phyloP scores from a whole-genome alignment of 108 stramenopile species.

The Cyclotella baltica region DNA sequence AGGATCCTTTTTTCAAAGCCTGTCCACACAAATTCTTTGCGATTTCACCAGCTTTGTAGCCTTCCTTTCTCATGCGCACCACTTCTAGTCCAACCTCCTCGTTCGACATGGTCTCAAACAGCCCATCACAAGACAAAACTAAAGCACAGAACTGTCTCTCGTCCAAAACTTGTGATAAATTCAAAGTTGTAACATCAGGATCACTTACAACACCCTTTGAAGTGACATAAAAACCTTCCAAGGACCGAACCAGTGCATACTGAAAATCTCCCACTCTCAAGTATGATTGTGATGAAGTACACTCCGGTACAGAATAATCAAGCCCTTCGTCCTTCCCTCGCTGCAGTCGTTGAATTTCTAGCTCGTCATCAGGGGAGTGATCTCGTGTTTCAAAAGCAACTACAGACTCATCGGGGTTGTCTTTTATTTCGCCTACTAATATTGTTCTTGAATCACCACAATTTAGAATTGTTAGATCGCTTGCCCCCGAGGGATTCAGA shows the following conservation, averaged over 20 bases:
- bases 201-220: slow-evolving; percentile 80
- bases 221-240: slow-evolving; percentile 82
- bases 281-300: slow-evolving; percentile 56
- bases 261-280: slow-evolving; percentile 75
- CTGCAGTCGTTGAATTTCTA: slow-evolving; percentile 60
- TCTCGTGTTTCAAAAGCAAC: slow-evolving; percentile 71
- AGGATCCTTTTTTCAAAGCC: slow-evolving; percentile 78
- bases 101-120: slow-evolving; percentile 85
- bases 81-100: slow-evolving; percentile 75
- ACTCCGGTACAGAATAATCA: slow-evolving; percentile 72
- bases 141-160: slow-evolving; percentile 54
- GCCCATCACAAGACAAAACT: slow-evolving; percentile 79
- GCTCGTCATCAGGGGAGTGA: slow-evolving; percentile 69
- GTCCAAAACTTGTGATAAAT: slow-evolving; percentile 35
- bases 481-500: slow-evolving; percentile 50
- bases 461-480: slow-evolving; percentile 67
- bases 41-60: slow-evolving; percentile 59
- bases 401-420: slow-evolving; percentile 43
- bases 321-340: slow-evolving; percentile 58
- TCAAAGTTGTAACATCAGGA: slow-evolving; percentile 58
- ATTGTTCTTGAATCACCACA: slow-evolving; percentile 84
- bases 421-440: slow-evolving; percentile 47
- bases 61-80: slow-evolving; percentile 51
- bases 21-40: slow-evolving; percentile 73
- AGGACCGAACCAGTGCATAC: slow-evolving; percentile 70